Evolutionary conservation across 345 rosid species (phyloP).

Genomic region (Melastoma malabathricum): DNA sequence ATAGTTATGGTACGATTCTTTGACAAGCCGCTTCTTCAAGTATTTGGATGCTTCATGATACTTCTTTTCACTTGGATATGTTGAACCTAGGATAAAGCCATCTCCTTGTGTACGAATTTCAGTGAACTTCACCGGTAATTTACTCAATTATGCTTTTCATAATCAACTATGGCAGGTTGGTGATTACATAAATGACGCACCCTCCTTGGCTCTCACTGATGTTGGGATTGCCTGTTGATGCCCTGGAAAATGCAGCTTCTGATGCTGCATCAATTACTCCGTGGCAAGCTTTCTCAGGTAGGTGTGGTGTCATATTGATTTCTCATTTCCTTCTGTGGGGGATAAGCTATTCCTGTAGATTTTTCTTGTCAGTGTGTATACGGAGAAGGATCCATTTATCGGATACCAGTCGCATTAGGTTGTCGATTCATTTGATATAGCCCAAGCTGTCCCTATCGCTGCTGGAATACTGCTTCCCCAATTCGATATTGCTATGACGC

Average conservation of each 20-base stretch:
- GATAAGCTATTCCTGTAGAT: not conserved
- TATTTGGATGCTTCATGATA: too few species aligned
- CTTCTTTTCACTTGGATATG: too few species aligned
- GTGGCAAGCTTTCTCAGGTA: slow-evolving; percentile 80
- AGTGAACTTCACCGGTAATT: not conserved
- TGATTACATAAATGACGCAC: slow-evolving; percentile 96
- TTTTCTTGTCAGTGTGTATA: too few species aligned
- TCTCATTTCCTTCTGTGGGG: not conserved
- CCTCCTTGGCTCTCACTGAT: slow-evolving; percentile 82
- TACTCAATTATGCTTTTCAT: not conserved
- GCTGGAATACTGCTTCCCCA: slow-evolving; percentile 82
- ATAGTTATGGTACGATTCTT: slow-evolving; percentile 64
- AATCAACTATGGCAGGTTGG: slow-evolving; percentile 43
- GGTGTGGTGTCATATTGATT: not conserved
- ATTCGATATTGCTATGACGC: slow-evolving; percentile 79
- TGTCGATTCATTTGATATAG: slow-evolving; percentile 72
- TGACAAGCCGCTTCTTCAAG: not conserved
- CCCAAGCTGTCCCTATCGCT: slow-evolving; percentile 82
- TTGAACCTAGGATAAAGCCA: too few species aligned
- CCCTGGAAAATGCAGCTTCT: slow-evolving; percentile 89
- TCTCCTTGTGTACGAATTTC: not conserved
- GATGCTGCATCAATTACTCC: slow-evolving; percentile 83
- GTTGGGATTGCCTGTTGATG: slow-evolving; percentile 85
- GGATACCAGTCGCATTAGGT: slow-evolving; percentile 17
- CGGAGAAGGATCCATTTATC: too few species aligned